phyloP scores from a whole-genome alignment of 2,329 filamentous ascomycete genomes.

The Pseudocercospora eumusae region DNA sequence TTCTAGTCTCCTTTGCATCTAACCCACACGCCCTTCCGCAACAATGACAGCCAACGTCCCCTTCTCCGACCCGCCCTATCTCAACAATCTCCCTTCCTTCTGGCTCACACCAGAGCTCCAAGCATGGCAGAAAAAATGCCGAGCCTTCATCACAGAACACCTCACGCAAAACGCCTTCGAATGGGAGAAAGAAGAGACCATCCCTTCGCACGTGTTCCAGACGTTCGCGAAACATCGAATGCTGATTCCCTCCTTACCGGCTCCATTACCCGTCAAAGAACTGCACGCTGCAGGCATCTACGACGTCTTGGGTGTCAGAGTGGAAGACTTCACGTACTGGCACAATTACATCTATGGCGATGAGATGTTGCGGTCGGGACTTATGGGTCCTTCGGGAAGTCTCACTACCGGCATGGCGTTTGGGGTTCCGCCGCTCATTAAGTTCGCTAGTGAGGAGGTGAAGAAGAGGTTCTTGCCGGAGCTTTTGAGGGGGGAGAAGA shows the following conservation, averaged over 20 bases:
- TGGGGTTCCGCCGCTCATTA: slow-evolving; percentile 69
- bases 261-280: slow-evolving; percentile 68
- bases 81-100: slow-evolving; percentile 68
- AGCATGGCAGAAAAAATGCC: slow-evolving; percentile 67
- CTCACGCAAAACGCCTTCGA: slow-evolving; percentile 64
- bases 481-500: slow-evolving; percentile 65
- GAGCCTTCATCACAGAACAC: slow-evolving; percentile 65
- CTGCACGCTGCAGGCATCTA: slow-evolving; percentile 66
- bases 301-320: slow-evolving; percentile 65
- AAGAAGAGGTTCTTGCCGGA: slow-evolving; percentile 69
- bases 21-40: not conserved
- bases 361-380: slow-evolving; percentile 67
- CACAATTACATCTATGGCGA: slow-evolving; percentile 71
- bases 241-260: slow-evolving; percentile 68
- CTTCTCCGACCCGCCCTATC: slow-evolving; percentile 72
- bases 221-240: slow-evolving; percentile 67
- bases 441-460: slow-evolving; percentile 63
- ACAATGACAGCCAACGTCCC: slow-evolving; percentile 50
- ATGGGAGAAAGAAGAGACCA: slow-evolving; percentile 67
- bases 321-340: slow-evolving; percentile 74
- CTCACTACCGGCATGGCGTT: slow-evolving; percentile 72
- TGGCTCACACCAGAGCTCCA: slow-evolving; percentile 69
- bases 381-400: slow-evolving; percentile 64
- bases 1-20: not conserved
- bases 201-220: slow-evolving; percentile 65